A percentile compares a stretch with the other conserved stretches of the same genome.
These are phyloP conservation scores for Quercus lobata DNA, from an alignment of 331 rosid species.

Conservation along the genomic window DNA sequence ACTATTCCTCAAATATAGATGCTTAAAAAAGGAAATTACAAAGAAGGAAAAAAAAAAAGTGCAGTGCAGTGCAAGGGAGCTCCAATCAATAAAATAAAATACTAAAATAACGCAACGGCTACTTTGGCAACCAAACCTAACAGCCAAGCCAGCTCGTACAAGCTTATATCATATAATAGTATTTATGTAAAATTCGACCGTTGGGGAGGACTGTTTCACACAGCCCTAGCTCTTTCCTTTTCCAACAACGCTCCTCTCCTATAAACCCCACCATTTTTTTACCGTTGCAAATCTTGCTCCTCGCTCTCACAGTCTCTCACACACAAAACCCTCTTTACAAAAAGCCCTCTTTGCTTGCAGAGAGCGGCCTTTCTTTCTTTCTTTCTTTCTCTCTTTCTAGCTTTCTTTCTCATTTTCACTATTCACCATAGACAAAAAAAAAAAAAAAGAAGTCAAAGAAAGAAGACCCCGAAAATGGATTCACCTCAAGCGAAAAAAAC, in stretches of 20 bases:
- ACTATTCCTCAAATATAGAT: too few relatives aligned
- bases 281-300: slow-evolving; percentile 52
- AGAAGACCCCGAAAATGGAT: slow-evolving; percentile 51
- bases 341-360: slow-evolving; percentile 20
- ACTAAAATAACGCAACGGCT: slow-evolving; percentile 17
- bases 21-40: too few relatives aligned
- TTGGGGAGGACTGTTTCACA: slow-evolving; percentile 12
- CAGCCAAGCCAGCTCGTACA: not conserved
- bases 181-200: slow-evolving; percentile 26
- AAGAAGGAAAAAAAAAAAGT: too few relatives aligned
- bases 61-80: too few relatives aligned
- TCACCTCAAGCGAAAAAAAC: slow-evolving; percentile 49
- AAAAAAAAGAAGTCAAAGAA: not conserved
- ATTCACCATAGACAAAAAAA: not conserved
- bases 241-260: slow-evolving; percentile 10
- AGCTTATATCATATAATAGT: not conserved
- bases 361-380: slow-evolving; percentile 11
- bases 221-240: not conserved
- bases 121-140: slow-evolving; percentile 10
- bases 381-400: not conserved
- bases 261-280: slow-evolving; percentile 36
- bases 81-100: too few relatives aligned
- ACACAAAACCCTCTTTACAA: not conserved
- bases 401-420: not conserved
- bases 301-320: not conserved